Evolutionary conservation across 495 filamentous ascomycete species (phyloP).

Genomic region (Daldinia concentrica): DNA sequence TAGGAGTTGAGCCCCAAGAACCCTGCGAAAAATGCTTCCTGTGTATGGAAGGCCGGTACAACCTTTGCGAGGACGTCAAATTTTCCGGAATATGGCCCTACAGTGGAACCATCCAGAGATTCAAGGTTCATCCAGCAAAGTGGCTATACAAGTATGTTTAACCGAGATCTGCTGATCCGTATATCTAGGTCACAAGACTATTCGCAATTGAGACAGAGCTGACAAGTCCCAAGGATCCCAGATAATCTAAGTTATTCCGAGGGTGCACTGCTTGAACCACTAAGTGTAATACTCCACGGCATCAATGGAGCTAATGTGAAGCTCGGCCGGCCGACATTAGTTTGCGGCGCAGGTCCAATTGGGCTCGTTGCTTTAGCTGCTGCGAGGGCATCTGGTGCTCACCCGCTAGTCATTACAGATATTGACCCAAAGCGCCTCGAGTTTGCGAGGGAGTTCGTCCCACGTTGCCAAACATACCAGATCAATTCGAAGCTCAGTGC

Average conservation of each 20-base stretch:
- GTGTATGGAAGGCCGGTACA: constrained; percentile 59
- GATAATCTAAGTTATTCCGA: constrained; percentile 55
- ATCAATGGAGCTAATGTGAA: constrained; percentile 52
- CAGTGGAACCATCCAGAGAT: constrained; percentile 66
- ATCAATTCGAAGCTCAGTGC: constrained; percentile 57
- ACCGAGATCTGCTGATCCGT: background rate
- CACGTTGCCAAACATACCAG: constrained; percentile 62
- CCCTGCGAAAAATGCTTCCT: constrained; percentile 58
- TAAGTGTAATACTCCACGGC: constrained; percentile 58
- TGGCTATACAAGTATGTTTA: constrained; percentile 56
- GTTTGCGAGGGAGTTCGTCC: constrained; percentile 68
- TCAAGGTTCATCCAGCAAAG: constrained; percentile 64
- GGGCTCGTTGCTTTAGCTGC: constrained; percentile 59
- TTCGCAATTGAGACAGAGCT: background rate
- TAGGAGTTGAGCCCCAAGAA: constrained; percentile 60
- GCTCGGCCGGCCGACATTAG: constrained; percentile 52
- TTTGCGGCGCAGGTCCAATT: constrained; percentile 63
- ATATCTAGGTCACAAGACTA: background rate
- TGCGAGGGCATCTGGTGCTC: constrained; percentile 68
- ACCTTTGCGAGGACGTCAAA: constrained; percentile 58
- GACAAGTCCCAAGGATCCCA: constrained; percentile 47
- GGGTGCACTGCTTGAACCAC: constrained; percentile 61
- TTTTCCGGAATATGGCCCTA: constrained; percentile 69
- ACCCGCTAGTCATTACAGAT: constrained; percentile 72
- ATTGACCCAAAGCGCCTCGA: constrained; percentile 63